Conservation (phyloP, 1,284 basidiomycete species). For the Papiliotrema terrestris region DNA sequence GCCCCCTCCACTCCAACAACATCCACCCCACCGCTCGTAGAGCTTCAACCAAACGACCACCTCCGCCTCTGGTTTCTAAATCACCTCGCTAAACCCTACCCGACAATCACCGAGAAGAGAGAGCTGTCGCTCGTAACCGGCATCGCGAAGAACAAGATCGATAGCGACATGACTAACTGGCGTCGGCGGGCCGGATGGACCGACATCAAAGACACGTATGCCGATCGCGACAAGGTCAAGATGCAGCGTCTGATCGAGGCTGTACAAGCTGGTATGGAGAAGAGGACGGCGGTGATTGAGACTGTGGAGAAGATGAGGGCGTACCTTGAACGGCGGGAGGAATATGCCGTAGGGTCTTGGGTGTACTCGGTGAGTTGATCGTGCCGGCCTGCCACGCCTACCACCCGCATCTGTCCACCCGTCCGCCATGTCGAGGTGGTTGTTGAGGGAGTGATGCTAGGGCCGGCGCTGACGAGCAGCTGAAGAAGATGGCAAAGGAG, state of each 20-base stretch:
- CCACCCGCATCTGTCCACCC: too few relatives aligned
- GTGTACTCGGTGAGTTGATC: constrained; percentile 23
- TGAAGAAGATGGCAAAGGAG: not conserved
- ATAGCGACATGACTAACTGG: constrained; percentile 35
- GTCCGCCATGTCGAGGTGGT: too few relatives aligned
- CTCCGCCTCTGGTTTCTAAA: constrained; percentile 31
- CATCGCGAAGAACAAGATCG: constrained; percentile 22
- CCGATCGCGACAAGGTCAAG: constrained; percentile 9
- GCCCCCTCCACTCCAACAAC: too few relatives aligned
- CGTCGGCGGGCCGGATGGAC: constrained; percentile 33
- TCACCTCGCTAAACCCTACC: constrained; percentile 30
- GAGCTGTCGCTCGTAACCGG: constrained; percentile 15
- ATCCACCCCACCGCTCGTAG: not conserved
- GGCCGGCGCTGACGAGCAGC: not conserved
- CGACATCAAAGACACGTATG: constrained; percentile 22
- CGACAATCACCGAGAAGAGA: constrained; percentile 20
- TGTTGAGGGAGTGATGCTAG: too few relatives aligned
- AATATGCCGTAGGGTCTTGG: constrained; percentile 27
- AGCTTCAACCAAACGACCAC: constrained; percentile 5
- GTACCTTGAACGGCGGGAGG: constrained; percentile 21
- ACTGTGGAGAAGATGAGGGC: constrained; percentile 17
- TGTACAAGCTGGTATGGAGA: constrained; percentile 17
- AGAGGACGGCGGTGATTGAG: constrained; percentile 9
- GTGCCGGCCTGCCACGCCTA: constrained; percentile 1
- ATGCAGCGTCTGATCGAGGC: constrained; percentile 23